Conservation (phyloP, 257 asterid genomes). For the Solanum raphanifolium region DNA sequence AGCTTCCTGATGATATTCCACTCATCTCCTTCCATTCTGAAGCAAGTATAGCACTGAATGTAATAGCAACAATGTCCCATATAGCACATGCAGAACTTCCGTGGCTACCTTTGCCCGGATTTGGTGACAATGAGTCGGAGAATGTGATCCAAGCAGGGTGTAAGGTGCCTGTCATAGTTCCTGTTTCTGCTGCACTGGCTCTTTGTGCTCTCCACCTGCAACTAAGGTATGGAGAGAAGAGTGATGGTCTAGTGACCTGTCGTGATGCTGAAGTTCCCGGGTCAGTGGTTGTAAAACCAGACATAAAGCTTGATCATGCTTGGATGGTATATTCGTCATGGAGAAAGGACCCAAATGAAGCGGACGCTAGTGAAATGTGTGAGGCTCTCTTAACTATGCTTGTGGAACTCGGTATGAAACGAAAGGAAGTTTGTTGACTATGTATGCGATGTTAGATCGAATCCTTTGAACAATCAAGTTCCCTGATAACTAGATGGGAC, state of each 20-base stretch:
- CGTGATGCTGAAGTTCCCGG: constrained; percentile 97
- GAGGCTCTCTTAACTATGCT: constrained; percentile 80
- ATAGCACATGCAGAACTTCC: constrained; percentile 88
- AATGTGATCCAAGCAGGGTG: constrained; percentile 29
- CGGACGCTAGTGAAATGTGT: constrained; percentile 68
- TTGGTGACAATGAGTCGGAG: constrained; percentile 22
- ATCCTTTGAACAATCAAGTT: background rate
- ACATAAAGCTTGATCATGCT: constrained; percentile 68
- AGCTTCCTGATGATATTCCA: constrained; percentile 67
- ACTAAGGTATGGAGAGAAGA: constrained; percentile 85
- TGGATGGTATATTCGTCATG: constrained; percentile 93
- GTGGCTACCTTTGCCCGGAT: constrained; percentile 39
- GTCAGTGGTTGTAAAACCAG: constrained; percentile 69
- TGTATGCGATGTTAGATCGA: background rate
- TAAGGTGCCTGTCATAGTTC: constrained; percentile 67
- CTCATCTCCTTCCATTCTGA: constrained; percentile 76
- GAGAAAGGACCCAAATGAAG: constrained; percentile 45
- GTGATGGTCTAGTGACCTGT: constrained; percentile 91
- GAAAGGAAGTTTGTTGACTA: background rate
- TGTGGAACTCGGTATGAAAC: constrained; percentile 43
- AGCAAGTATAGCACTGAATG: constrained; percentile 56
- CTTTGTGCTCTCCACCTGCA: constrained; percentile 64
- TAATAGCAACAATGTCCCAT: constrained; percentile 67
- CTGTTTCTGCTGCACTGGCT: constrained; percentile 74
- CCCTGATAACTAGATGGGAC: background rate